Evolutionary conservation across 1,284 basidiomycete species (phyloP).

Genomic region (Cutaneotrichosporon spelunceum): DNA sequence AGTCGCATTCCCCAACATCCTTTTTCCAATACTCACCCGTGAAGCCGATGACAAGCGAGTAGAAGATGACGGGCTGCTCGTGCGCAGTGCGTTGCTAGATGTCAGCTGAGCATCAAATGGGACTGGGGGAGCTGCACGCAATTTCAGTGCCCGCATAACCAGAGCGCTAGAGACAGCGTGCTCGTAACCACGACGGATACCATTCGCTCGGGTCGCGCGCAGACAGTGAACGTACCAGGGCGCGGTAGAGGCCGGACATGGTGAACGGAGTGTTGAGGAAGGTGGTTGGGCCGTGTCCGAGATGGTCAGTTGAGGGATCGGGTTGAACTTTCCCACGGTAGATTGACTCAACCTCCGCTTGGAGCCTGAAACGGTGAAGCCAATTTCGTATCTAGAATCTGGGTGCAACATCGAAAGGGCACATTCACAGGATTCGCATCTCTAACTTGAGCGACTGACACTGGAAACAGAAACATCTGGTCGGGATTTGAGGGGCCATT

Average conservation of each 20-base stretch:
- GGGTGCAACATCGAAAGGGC: not conserved
- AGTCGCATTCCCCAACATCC: not conserved
- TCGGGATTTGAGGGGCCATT: not conserved
- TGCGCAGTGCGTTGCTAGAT: constrained; percentile 74
- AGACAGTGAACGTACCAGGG: constrained; percentile 15
- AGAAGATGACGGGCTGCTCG: constrained; percentile 89
- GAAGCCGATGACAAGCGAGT: constrained; percentile 70
- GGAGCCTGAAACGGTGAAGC: not conserved
- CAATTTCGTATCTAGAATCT: not conserved
- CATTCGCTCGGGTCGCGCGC: not conserved
- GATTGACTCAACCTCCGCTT: not conserved
- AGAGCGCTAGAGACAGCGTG: not conserved
- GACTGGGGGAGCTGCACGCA: not conserved
- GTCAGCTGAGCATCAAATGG: constrained; percentile 8
- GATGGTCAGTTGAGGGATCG: not conserved
- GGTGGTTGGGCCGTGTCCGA: not conserved
- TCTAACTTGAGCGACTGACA: not conserved
- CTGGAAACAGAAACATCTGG: not conserved
- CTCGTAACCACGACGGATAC: not conserved
- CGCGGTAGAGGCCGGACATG: constrained; percentile 40
- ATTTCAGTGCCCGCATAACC: not conserved
- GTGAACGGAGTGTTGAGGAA: constrained; percentile 12
- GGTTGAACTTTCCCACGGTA: not conserved
- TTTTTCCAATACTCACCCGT: constrained; percentile 31
- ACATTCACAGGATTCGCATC: not conserved